Evolutionary conservation across 495 filamentous ascomycete genomes (phyloP).

Genomic region (Lasiosphaeriaceae sp.): DNA sequence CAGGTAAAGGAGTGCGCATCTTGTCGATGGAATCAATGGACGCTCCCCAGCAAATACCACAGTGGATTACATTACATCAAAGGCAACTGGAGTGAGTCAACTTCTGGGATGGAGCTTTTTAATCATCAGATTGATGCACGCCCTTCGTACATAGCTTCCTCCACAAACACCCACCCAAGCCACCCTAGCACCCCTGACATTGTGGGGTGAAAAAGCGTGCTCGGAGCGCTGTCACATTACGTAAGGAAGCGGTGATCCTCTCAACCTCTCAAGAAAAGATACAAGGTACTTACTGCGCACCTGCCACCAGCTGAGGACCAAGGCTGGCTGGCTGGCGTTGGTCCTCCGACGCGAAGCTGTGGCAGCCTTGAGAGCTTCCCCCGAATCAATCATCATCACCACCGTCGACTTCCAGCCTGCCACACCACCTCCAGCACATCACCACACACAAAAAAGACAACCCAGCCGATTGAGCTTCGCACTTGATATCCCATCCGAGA

Average conservation of each 20-base stretch:
- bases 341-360: slow-evolving; percentile 40
- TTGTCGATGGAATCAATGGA: slow-evolving; percentile 17
- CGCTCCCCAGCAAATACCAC: no score
- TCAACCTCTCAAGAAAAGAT: no score
- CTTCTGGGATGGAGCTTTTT: no score
- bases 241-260: no score
- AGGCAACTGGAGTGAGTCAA: no score
- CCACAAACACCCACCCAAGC: no score
- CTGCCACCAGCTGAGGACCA: not conserved
- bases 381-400: slow-evolving; percentile 4
- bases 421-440: not conserved
- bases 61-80: no score
- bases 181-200: no score
- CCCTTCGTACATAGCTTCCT: no score
- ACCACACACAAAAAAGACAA: not conserved
- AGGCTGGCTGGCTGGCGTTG: not conserved
- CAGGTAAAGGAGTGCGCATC: slow-evolving; percentile 29
- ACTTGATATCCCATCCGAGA: slow-evolving; percentile 7
- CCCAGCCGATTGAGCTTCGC: not conserved
- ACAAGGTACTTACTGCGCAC: not conserved
- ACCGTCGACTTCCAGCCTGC: slow-evolving; percentile 1
- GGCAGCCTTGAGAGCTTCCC: slow-evolving; percentile 37
- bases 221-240: no score
- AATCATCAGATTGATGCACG: no score
- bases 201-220: no score